These are phyloP conservation scores for Mycosarcoma mackinlayi DNA, from an alignment of 1,284 basidiomycete genomes.

Conservation along the genomic window DNA sequence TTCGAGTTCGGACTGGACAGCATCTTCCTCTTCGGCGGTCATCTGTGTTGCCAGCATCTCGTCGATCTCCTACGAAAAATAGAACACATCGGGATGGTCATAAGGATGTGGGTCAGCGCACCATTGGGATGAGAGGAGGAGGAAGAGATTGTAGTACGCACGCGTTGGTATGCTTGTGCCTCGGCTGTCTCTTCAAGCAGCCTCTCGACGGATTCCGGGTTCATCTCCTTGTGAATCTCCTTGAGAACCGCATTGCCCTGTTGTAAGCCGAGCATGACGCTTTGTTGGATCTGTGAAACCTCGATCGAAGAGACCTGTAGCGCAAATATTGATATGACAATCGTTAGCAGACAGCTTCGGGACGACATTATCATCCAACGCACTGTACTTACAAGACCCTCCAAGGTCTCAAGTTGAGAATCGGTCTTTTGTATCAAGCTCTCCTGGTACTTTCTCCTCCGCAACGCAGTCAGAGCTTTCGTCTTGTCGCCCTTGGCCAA, in stretches of 20 bases:
- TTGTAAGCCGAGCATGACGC: constrained; percentile 88
- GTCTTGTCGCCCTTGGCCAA: constrained; percentile 85
- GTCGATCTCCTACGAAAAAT: constrained; percentile 81
- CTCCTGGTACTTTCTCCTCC: constrained; percentile 93
- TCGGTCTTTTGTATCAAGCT: constrained; percentile 87
- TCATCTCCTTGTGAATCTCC: constrained; percentile 93
- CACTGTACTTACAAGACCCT: constrained; percentile 81
- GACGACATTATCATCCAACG: too few relatives aligned
- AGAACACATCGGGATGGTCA: too few relatives aligned
- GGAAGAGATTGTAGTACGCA: too few relatives aligned
- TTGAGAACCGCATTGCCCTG: constrained; percentile 93
- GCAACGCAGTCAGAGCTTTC: constrained; percentile 84
- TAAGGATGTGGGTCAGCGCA: too few relatives aligned
- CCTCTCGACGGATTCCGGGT: constrained; percentile 89
- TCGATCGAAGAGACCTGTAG: constrained; percentile 89
- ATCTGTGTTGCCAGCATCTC: constrained; percentile 85
- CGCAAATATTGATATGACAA: constrained; percentile 69
- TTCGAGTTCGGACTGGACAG: constrained; percentile 79
- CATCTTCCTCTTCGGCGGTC: constrained; percentile 90
- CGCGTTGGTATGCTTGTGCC: constrained; percentile 87
- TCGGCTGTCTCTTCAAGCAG: constrained; percentile 91
- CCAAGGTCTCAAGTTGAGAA: constrained; percentile 85
- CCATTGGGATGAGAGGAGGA: too few relatives aligned
- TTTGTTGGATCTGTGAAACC: constrained; percentile 92
- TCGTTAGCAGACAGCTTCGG: not conserved